These are phyloP conservation scores for Lojkania enalia DNA, from an alignment of 2,329 filamentous ascomycete species.

Conservation along the genomic window DNA sequence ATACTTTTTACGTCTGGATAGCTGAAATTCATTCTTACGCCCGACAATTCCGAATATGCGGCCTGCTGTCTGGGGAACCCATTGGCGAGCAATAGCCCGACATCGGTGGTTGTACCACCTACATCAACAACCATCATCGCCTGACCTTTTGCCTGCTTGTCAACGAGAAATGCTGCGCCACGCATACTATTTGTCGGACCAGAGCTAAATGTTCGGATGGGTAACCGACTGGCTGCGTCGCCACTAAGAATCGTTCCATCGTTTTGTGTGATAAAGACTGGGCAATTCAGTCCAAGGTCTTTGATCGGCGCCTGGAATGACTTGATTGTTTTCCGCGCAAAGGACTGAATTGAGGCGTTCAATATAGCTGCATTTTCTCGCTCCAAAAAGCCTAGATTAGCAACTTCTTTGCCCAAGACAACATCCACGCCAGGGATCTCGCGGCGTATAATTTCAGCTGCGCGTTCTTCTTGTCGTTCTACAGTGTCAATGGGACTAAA, in stretches of 20 bases:
- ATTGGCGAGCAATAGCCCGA: constrained; percentile 62
- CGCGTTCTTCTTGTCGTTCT: constrained; percentile 57
- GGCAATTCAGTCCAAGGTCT: constrained; percentile 50
- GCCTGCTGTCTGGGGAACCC: constrained; percentile 67
- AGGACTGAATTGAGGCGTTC: constrained; percentile 53
- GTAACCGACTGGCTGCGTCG: constrained; percentile 51
- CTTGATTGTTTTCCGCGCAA: constrained; percentile 51
- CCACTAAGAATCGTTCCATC: constrained; percentile 56
- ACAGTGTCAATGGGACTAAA: constrained; percentile 62
- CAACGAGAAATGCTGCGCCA: constrained; percentile 49
- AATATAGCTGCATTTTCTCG: constrained; percentile 57
- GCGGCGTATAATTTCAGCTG: constrained; percentile 52
- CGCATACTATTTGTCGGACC: constrained; percentile 59
- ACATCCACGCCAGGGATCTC: constrained; percentile 55
- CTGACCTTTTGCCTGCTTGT: constrained; percentile 38
- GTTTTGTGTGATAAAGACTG: constrained; percentile 57
- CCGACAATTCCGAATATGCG: constrained; percentile 64
- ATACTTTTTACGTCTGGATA: constrained; percentile 62
- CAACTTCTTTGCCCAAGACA: constrained; percentile 56
- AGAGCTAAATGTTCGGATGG: constrained; percentile 57
- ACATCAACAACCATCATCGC: constrained; percentile 67
- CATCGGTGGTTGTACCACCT: constrained; percentile 68
- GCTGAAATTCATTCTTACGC: constrained; percentile 63
- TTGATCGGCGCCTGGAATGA: constrained; percentile 53
- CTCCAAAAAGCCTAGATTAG: constrained; percentile 55